Conservation (phyloP, 108 stramenopile species). For the Cyclotella sp. region DNA sequence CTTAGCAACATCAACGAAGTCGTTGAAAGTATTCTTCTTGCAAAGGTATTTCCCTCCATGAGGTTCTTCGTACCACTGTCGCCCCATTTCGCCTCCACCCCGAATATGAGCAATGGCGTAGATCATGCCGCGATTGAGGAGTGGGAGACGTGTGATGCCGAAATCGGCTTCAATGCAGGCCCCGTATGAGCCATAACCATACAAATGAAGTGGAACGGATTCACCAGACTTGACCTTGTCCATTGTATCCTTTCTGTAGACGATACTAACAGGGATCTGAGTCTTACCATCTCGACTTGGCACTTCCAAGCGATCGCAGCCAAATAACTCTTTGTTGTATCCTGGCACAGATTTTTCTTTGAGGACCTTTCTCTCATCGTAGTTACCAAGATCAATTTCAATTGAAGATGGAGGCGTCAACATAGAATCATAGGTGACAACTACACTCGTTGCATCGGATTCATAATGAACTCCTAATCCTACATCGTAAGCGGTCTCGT, state of each 20-base stretch:
- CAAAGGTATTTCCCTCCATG: conserved; percentile 92
- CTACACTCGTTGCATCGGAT: conserved; percentile 67
- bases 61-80: conserved; percentile 97
- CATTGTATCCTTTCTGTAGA: conserved; percentile 84
- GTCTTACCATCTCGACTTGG: conserved; percentile 76
- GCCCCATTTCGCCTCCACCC: conserved; percentile 98
- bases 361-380: conserved; percentile 61
- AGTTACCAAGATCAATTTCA: conserved; percentile 55
- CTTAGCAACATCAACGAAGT: conserved; percentile 88
- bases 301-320: conserved; percentile 74
- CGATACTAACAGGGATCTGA: conserved; percentile 80
- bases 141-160: conserved; percentile 65
- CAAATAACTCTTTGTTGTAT: conserved; percentile 79
- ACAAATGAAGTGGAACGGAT: conserved; percentile 73
- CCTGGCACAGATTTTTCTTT: conserved; percentile 84
- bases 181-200: conserved; percentile 94
- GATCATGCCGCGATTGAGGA: conserved; percentile 88
- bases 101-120: conserved; percentile 95
- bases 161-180: conserved; percentile 81
- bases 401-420: conserved; percentile 73
- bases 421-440: conserved; percentile 84
- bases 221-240: conserved; percentile 47
- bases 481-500: conserved; percentile 82
- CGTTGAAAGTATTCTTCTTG: conserved; percentile 97
- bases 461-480: conserved; percentile 68